Percentiles rank a stretch among this genome's conserved stretches.
phyloP scores from a whole-genome alignment of 176 grass and related monocot genomes.

The Eremochloa ophiuroides region DNA sequence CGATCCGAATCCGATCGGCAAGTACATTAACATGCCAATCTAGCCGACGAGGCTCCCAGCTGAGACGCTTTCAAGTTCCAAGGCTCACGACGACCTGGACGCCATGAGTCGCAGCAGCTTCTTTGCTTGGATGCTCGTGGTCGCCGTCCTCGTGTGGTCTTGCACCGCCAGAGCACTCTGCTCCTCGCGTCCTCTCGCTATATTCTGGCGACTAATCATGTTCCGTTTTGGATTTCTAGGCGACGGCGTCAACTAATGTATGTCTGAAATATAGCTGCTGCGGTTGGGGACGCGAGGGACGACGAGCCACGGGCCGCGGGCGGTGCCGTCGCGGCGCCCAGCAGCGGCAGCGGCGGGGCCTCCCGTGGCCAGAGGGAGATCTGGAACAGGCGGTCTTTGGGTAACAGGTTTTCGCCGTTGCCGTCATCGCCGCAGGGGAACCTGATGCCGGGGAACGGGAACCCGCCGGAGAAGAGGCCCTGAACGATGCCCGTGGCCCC shows the following conservation, averaged over 20 bases:
- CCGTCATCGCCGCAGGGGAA: too few relatives aligned
- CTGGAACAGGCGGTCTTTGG: slow-evolving; percentile 3
- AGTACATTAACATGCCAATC: not conserved
- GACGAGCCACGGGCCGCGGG: not conserved
- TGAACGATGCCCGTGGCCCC: not conserved
- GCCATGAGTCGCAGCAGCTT: not conserved
- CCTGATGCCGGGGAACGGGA: too few relatives aligned
- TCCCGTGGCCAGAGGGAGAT: not conserved
- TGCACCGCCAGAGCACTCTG: not conserved
- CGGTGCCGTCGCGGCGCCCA: not conserved
- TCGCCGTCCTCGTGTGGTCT: not conserved
- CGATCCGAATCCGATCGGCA: not conserved
- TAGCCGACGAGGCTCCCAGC: not conserved
- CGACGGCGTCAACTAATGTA: not conserved
- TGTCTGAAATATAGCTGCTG: not conserved
- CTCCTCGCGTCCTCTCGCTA: not conserved
- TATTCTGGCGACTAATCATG: not conserved
- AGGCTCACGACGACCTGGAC: not conserved
- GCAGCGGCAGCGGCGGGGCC: too few relatives aligned
- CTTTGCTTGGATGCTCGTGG: not conserved
- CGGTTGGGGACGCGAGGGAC: not conserved
- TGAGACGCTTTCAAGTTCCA: not conserved
- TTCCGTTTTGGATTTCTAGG: not conserved
- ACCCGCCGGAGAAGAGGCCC: not conserved
- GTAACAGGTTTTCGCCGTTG: not conserved